Percentiles rank a stretch among this genome's conserved stretches.
These are phyloP conservation scores for Fraxinus velutina DNA, from an alignment of 305 asterid genomes.

Conservation along the genomic window DNA sequence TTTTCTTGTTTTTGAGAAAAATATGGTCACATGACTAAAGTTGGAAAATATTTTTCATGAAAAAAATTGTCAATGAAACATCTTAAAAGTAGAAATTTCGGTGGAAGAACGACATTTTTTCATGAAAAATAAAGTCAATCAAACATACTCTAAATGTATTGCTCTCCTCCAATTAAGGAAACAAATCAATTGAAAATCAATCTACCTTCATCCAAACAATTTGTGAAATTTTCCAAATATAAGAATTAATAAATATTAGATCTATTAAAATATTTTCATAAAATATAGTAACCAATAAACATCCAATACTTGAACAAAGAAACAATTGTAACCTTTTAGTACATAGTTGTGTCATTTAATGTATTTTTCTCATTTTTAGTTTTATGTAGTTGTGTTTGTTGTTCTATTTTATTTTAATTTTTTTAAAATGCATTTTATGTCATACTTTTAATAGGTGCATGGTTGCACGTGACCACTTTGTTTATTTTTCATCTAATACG, in stretches of 20 bases:
- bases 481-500: background rate
- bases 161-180: background rate
- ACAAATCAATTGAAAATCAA: background rate
- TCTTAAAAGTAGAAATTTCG: too few species aligned
- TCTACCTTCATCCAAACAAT: background rate
- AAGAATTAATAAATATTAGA: too few species aligned
- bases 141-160: too few species aligned
- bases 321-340: background rate
- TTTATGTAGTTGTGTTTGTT: background rate
- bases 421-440: background rate
- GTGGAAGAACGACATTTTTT: too few species aligned
- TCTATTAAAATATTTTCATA: background rate
- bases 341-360: background rate
- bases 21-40: too few species aligned
- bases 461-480: background rate
- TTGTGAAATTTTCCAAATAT: background rate
- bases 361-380: background rate
- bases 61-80: too few species aligned
- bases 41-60: too few species aligned
- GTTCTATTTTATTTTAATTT: background rate
- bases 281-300: background rate
- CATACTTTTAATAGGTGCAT: background rate
- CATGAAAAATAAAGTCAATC: background rate
- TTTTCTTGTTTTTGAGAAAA: too few species aligned
- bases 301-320: background rate